phyloP scores from a whole-genome alignment of 2,329 filamentous ascomycete species.

The Sordariomycetes sp. region DNA sequence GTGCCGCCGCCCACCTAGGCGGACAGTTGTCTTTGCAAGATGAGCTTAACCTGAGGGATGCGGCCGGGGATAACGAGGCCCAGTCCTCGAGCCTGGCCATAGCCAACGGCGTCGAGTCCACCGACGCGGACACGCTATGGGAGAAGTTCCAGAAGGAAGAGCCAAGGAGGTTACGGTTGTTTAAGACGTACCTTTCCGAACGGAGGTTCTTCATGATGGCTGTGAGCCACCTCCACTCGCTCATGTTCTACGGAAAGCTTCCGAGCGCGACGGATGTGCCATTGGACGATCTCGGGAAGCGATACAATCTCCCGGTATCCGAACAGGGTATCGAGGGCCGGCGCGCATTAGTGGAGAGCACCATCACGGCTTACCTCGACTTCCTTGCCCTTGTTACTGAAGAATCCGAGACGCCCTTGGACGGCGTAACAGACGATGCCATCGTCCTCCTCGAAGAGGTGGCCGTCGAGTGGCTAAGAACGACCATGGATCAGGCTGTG shows the following conservation, averaged over 20 bases:
- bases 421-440: conserved; percentile 33
- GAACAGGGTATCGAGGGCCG: conserved; percentile 1
- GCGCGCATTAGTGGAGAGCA: conserved; percentile 4
- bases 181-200: conserved; percentile 60
- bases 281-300: conserved; percentile 13
- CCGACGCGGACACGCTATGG: conserved; percentile 41
- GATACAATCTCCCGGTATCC: conserved; percentile 14
- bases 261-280: conserved; percentile 16
- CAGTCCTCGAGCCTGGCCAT: conserved; percentile 43
- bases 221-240: conserved; percentile 39
- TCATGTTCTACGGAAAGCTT: conserved; percentile 26
- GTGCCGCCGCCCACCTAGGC: conserved; percentile 59
- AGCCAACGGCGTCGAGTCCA: conserved; percentile 27
- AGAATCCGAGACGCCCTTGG: conserved; percentile 33
- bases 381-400: conserved; percentile 33
- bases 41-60: conserved; percentile 60
- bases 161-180: conserved; percentile 51
- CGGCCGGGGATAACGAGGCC: conserved; percentile 50
- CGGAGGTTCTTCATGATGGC: conserved; percentile 54
- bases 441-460: conserved; percentile 36
- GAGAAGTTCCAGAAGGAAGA: conserved; percentile 48
- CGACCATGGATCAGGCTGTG: conserved; percentile 54
- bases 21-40: conserved; percentile 67
- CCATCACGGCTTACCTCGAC: conserved; percentile 28
- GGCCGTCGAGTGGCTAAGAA: conserved; percentile 46